phyloP scores from a whole-genome alignment of 495 filamentous ascomycete species.

The Amorphotheca resinae region DNA sequence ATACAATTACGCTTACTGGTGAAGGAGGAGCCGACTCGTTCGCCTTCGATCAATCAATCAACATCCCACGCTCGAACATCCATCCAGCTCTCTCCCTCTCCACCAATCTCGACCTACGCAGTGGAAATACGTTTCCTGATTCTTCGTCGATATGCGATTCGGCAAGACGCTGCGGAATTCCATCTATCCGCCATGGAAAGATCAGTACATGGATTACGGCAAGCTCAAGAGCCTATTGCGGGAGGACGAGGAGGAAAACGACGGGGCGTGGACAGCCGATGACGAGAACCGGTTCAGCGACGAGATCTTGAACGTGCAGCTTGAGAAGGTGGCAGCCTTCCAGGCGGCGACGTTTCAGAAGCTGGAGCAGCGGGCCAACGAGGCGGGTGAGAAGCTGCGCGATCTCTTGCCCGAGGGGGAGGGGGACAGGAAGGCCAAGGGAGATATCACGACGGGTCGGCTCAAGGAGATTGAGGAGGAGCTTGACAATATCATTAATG shows the following conservation, averaged over 20 bases:
- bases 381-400: conserved; percentile 48
- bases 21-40: no score
- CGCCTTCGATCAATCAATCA: no score
- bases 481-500: conserved; percentile 75
- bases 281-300: conserved; percentile 91
- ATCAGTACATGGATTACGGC: conserved; percentile 86
- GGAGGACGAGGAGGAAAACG: conserved; percentile 52
- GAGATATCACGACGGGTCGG: conserved; percentile 35
- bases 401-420: conserved; percentile 29
- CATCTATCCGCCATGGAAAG: conserved; percentile 80
- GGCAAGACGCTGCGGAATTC: conserved; percentile 72
- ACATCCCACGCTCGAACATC: no score
- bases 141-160: conserved; percentile 77
- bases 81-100: no score
- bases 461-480: conserved; percentile 62
- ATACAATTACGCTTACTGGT: no score
- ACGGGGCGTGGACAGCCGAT: conserved; percentile 75
- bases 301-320: conserved; percentile 82
- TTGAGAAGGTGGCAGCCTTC: conserved; percentile 91
- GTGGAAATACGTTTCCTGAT: no score
- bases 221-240: conserved; percentile 82
- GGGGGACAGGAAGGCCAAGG: conserved; percentile 7
- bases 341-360: conserved; percentile 62
- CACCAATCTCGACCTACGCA: no score
- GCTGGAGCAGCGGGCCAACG: conserved; percentile 54